Evolutionary conservation across 768 basidiomycete genomes (phyloP).

Genomic region (Termitomyces sp.): DNA sequence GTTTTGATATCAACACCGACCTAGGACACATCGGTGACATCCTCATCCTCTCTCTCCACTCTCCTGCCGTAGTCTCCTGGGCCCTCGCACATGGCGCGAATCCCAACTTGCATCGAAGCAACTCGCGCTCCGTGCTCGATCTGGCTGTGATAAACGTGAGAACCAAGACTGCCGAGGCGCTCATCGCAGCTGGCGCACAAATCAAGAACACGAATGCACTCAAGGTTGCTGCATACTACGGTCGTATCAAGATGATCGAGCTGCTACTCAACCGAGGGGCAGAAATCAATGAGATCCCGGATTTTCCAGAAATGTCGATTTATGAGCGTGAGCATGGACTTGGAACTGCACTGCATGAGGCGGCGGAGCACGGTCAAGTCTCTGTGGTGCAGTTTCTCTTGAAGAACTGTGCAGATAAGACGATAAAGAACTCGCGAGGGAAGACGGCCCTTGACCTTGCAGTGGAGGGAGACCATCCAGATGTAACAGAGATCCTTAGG

Average conservation of each 20-base stretch:
- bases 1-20: constrained; percentile 9
- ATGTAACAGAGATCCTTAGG: neutral
- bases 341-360: constrained; percentile 14
- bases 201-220: constrained; percentile 12
- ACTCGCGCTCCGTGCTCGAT: constrained; percentile 9
- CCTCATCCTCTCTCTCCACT: constrained; percentile 6
- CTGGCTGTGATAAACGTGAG: constrained; percentile 7
- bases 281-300: constrained; percentile 13
- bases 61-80: constrained; percentile 2
- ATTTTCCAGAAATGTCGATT: constrained; percentile 5
- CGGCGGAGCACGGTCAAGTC: constrained; percentile 9
- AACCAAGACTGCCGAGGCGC: neutral
- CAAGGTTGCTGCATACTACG: constrained; percentile 14
- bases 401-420: neutral
- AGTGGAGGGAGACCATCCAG: neutral
- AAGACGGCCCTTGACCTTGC: constrained; percentile 7
- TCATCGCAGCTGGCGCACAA: constrained; percentile 6
- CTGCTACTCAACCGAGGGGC: constrained; percentile 11
- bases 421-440: constrained; percentile 1
- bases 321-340: constrained; percentile 12
- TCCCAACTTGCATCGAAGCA: constrained; percentile 2
- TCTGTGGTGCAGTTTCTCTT: constrained; percentile 5
- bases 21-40: constrained; percentile 11
- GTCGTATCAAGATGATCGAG: constrained; percentile 9
- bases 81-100: constrained; percentile 9